Conservation (phyloP, 306 rosid species). For the Myrica gale region DNA sequence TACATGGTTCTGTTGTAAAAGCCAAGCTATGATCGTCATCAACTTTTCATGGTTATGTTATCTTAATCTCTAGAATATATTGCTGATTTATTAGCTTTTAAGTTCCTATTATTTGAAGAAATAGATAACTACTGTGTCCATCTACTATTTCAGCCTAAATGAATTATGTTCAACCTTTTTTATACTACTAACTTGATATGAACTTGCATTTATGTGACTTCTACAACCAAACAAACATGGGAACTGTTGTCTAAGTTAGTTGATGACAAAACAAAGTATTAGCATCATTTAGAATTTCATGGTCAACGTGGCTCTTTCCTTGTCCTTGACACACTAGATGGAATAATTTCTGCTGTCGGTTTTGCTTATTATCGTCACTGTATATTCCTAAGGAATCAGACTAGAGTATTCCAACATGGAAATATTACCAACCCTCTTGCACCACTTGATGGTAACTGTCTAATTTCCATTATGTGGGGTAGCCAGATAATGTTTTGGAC, state of each 20-base stretch:
- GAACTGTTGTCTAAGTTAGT: background rate
- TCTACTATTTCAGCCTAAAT: background rate
- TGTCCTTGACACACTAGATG: constrained; percentile 3
- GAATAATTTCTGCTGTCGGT: background rate
- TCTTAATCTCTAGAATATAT: background rate
- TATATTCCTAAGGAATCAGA: no score
- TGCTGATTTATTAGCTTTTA: background rate
- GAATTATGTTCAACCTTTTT: background rate
- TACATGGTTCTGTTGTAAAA: background rate
- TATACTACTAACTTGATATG: background rate
- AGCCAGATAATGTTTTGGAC: background rate
- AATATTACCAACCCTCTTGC: background rate
- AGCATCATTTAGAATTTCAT: background rate
- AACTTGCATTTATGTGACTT: background rate
- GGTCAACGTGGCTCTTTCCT: background rate
- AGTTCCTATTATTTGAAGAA: background rate
- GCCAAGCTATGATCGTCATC: background rate
- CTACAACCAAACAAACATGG: background rate
- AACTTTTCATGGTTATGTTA: background rate
- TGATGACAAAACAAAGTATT: background rate
- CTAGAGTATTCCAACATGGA: no score
- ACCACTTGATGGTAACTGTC: background rate
- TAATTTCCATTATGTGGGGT: background rate
- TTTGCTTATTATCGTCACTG: no score
- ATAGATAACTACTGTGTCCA: background rate